Evolutionary conservation across 805 yeast genomes (phyloP).

Genomic region (Wickerhamiella bombiphila): DNA sequence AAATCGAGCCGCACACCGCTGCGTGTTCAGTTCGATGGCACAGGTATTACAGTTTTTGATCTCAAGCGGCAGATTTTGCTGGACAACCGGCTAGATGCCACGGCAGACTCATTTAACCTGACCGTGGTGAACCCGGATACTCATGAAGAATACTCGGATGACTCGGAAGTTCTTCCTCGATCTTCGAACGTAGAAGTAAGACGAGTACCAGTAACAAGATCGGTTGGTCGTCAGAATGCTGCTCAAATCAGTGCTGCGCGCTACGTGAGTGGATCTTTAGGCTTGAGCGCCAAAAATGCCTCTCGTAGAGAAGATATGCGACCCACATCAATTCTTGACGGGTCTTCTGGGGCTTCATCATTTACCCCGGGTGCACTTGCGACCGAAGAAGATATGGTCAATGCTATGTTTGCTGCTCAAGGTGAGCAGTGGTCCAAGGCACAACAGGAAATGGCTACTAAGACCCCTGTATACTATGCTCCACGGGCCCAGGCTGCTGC

Average conservation of each 20-base stretch:
- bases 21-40: constrained; percentile 82
- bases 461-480: constrained; percentile 55
- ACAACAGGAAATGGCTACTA: constrained; percentile 78
- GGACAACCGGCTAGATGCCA: constrained; percentile 67
- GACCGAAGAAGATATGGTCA: constrained; percentile 76
- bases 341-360: constrained; percentile 10
- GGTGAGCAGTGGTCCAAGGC: constrained; percentile 91
- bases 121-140: constrained; percentile 58
- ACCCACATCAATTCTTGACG: constrained; percentile 2
- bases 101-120: constrained; percentile 64
- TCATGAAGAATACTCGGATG: constrained; percentile 66
- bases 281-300: constrained; percentile 23
- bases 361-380: constrained; percentile 3
- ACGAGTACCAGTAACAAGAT: constrained; percentile 53
- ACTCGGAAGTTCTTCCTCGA: constrained; percentile 79
- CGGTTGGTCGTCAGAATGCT: constrained; percentile 36
- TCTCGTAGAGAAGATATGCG: constrained; percentile 23
- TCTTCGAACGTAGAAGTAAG: constrained; percentile 71
- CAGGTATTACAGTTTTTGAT: constrained; percentile 91
- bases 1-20: constrained; percentile 68
- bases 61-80: constrained; percentile 77
- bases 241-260: constrained; percentile 42
- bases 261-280: constrained; percentile 31
- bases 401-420: constrained; percentile 84
- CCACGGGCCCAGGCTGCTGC: constrained; percentile 4